Percentiles rank a stretch among this genome's conserved stretches.
These are phyloP conservation scores for Pythium biforme DNA, from an alignment of 352 stramenopile species.

Conservation along the genomic window DNA sequence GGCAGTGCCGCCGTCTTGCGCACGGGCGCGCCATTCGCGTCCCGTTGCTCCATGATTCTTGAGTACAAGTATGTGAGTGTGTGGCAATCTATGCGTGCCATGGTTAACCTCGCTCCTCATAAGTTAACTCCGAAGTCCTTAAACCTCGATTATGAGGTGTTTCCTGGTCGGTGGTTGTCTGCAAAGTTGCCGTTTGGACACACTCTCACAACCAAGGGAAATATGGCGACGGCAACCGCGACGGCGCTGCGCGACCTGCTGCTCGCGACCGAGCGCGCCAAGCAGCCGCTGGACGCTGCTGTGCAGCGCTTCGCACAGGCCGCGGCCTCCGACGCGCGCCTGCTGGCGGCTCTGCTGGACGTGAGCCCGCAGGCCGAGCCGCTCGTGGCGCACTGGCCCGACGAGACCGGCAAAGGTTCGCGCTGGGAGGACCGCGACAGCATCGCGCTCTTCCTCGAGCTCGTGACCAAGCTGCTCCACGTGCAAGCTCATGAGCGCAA, in stretches of 20 bases:
- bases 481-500: slow-evolving; percentile 22
- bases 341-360: slow-evolving; percentile 39
- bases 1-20: slow-evolving; percentile 22
- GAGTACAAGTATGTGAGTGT: too few relatives aligned
- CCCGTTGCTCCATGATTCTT: slow-evolving; percentile 27
- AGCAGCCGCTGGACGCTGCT: slow-evolving; percentile 57
- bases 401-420: slow-evolving; percentile 40
- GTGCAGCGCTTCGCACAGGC: slow-evolving; percentile 38
- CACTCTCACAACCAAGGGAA: not conserved
- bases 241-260: slow-evolving; percentile 63
- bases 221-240: slow-evolving; percentile 12
- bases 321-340: slow-evolving; percentile 13
- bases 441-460: slow-evolving; percentile 64
- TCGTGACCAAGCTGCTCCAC: slow-evolving; percentile 47
- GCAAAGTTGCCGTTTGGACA: slow-evolving; percentile 22
- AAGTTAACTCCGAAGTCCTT: slow-evolving; percentile 20
- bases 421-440: slow-evolving; percentile 71
- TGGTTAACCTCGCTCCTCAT: not conserved
- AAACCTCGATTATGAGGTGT: slow-evolving; percentile 23
- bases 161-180: slow-evolving; percentile 9
- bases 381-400: slow-evolving; percentile 65
- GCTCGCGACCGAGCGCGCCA: slow-evolving; percentile 53
- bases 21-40: slow-evolving; percentile 20
- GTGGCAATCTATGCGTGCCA: too few relatives aligned
- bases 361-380: slow-evolving; percentile 57